Conservation (phyloP, 2,329 filamentous ascomycete genomes). For the Emmonsia crescens region DNA sequence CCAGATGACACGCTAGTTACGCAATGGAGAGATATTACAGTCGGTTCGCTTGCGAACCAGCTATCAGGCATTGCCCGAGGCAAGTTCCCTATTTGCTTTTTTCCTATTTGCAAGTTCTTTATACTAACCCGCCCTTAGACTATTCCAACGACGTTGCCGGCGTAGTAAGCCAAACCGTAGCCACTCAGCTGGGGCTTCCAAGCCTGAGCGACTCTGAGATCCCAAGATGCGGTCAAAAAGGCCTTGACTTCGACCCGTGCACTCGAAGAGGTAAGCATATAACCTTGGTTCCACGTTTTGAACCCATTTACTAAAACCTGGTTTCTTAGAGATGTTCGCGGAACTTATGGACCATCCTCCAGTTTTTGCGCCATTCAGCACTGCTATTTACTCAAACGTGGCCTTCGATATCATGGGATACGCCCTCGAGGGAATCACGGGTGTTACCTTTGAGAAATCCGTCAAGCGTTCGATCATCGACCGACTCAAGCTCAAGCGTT, state of each 20-base stretch:
- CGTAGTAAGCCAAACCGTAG: not conserved
- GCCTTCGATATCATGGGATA: constrained; percentile 30
- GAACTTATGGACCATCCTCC: constrained; percentile 22
- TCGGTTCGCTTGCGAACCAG: constrained; percentile 9
- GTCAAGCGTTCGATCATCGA: constrained; percentile 23
- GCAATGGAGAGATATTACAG: constrained; percentile 10
- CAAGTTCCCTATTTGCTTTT: not conserved
- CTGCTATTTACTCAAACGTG: constrained; percentile 31
- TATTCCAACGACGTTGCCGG: not conserved
- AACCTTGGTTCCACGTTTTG: no score
- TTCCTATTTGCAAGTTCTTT: not conserved
- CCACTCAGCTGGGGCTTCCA: not conserved
- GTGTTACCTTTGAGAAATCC: constrained; percentile 22
- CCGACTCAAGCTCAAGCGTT: constrained; percentile 24
- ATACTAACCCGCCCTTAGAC: not conserved
- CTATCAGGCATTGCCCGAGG: constrained; percentile 8
- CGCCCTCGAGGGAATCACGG: constrained; percentile 25
- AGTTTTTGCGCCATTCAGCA: constrained; percentile 24
- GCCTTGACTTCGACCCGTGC: not conserved
- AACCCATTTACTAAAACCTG: not conserved
- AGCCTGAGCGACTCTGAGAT: not conserved
- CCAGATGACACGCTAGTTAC: not conserved
- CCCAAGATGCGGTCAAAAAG: not conserved
- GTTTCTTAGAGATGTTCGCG: constrained; percentile 21
- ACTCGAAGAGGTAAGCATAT: not conserved